Percentiles rank a stretch among this genome's conserved stretches.
phyloP scores from a whole-genome alignment of 148 eudicot genomes.

The Rhododendron kiyosumense region DNA sequence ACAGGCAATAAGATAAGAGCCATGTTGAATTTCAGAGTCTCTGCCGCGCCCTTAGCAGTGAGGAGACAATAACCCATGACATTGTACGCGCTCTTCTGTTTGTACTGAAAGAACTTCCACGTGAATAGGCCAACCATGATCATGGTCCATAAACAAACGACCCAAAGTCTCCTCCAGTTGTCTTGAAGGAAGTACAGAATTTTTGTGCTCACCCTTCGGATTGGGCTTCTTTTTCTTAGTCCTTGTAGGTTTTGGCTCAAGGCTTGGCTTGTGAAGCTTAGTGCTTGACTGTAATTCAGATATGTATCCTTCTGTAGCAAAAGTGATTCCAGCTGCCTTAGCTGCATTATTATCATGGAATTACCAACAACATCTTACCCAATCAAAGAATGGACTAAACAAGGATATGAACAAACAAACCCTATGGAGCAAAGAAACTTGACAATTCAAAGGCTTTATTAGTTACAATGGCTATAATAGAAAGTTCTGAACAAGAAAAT shows the following conservation, averaged over 20 bases:
- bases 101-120: slow-evolving; percentile 90
- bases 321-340: slow-evolving; percentile 98
- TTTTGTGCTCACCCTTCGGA: slow-evolving; percentile 52
- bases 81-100: slow-evolving; percentile 55
- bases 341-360: slow-evolving; percentile 41
- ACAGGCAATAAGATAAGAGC: slow-evolving; percentile 90
- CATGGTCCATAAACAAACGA: slow-evolving; percentile 68
- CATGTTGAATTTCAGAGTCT: slow-evolving; percentile 91
- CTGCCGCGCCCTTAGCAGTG: slow-evolving; percentile 96
- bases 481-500: no score
- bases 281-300: slow-evolving; percentile 90
- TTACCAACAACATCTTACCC: no score
- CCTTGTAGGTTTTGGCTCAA: slow-evolving; percentile 90
- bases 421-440: no score
- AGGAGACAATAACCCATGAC: slow-evolving; percentile 95
- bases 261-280: slow-evolving; percentile 90
- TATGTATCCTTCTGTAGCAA: slow-evolving; percentile 89
- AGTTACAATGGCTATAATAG: no score
- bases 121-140: slow-evolving; percentile 67
- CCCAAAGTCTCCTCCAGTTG: slow-evolving; percentile 87
- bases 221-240: slow-evolving; percentile 49
- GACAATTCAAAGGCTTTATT: no score
- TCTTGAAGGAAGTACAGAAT: slow-evolving; percentile 58
- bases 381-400: no score
- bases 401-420: no score